Base-by-base conservation (phyloP, 2,329 filamentous ascomycete genomes). In the Cryphonectria nitschkei region DNA sequence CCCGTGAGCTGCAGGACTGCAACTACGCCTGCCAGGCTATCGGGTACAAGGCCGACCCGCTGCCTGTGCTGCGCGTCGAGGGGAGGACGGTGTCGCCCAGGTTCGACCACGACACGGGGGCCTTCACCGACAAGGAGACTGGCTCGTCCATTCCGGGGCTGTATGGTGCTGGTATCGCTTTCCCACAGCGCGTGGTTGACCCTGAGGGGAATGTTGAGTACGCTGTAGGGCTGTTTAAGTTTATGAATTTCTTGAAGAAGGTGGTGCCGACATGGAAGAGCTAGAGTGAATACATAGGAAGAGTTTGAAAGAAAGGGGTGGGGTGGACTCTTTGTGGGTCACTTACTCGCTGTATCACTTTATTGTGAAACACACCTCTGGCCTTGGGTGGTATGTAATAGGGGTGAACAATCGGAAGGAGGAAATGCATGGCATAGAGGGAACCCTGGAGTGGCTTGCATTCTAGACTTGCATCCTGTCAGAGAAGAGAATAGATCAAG, bases 201-300 rank as follows among this genome's bases (percentile, higher is more conserved):
- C 89, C 88, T 0, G 79, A 84, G 56, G 88, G 88, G 0, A 90
- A 90, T 76, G 85, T 88, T 9, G 88, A 90, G 78, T 82, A 85
- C 75, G 87, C 87, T 0, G 89, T 91, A 66, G 89, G 89, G 0
- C 85, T 90, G 76, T 89, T 83, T 76, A 91, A 91, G 79, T 91
- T 91, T 74, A 90, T 90, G 88, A 88, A 84, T 63, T 90, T 86
- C 74, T 78, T 89, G 68, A 86, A 87, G 78, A 83, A 81, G 72
- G 87, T 88, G 5, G 80, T 83, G 29, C 86, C 86, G 22, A 78
- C 80, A 26, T 90, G 88, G 88, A 67, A 69, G 54, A 58, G 29
- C 54, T 58, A 58, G 54, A 8, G 37, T 13, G 37, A 39, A 11
- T 26, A 26, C 26, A 26, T 26, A 26, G 26, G 26, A 26, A 26